A percentile compares a stretch with the other conserved stretches of the same genome.
Conservation (phyloP, 345 rosid genomes). For the Draba incana region DNA sequence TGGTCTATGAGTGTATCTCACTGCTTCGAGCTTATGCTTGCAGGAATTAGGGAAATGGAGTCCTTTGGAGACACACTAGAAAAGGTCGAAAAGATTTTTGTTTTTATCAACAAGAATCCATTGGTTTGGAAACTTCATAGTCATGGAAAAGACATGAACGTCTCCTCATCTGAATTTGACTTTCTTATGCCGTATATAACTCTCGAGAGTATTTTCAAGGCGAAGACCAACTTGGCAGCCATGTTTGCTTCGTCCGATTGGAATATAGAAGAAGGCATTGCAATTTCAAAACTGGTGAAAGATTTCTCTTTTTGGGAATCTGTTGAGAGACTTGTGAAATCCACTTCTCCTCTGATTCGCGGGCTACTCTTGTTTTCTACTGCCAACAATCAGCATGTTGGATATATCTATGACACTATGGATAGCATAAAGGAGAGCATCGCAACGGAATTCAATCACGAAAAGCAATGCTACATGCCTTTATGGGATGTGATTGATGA, state of each 20-base stretch:
- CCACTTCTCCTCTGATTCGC: conserved; percentile 50
- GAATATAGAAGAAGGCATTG: conserved; percentile 45
- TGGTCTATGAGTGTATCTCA: conserved; percentile 64
- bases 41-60: conserved; percentile 41
- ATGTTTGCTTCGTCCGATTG: conserved; percentile 52
- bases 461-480: too few species aligned
- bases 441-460: too few species aligned
- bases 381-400: conserved; percentile 49
- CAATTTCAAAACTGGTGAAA: conserved; percentile 42
- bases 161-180: conserved; percentile 46
- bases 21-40: conserved; percentile 63
- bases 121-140: conserved; percentile 34
- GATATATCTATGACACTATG: conserved; percentile 39
- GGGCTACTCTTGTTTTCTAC: conserved; percentile 43
- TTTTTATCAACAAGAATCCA: conserved; percentile 40
- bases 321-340: conserved; percentile 51
- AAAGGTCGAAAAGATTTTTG: conserved; percentile 5
- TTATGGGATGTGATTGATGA: too few species aligned
- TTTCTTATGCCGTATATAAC: conserved; percentile 47
- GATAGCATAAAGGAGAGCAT: too few species aligned
- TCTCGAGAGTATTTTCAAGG: conserved; percentile 49
- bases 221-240: conserved; percentile 47
- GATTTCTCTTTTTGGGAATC: conserved; percentile 54
- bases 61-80: conserved; percentile 40
- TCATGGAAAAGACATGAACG: conserved; percentile 39